Base-by-base conservation (phyloP, 2,329 filamentous ascomycete genomes). In the Paracamarosporium sp. region DNA sequence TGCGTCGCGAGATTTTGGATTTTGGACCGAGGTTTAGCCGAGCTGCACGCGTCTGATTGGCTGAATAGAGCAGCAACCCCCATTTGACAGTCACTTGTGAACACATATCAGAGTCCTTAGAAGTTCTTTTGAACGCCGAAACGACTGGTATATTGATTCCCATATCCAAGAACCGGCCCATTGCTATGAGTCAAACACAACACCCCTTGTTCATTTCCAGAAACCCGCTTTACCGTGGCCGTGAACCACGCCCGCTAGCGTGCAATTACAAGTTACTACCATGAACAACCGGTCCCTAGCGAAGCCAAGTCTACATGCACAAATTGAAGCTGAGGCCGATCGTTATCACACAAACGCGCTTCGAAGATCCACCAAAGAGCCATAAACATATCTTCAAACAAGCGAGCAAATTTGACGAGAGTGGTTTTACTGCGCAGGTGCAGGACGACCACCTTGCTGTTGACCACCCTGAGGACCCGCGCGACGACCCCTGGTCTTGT, bases 1-100 rank as follows among this genome's bases (percentile, higher is more conserved):
- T 61, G 38, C 33, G 57, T 65, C 58, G 61, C 59, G 63, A 70
- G 61, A 66, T 66, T 69, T 67, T 64, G 60, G 61, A 56, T 57
- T 56, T 51, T 36, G 27, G 43, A 6, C 58, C 57, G 55, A 51
- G 6, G 48, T 53, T 54, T 38, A 35, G 33, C 60, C 59, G 59
- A 43, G n/a, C 1, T 3, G 4, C 35, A 6, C 22, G 17, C 24
- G 35, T 55, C 56, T 61, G 59, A 50, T 53, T 44, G 43, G 44
- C 22, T 25, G 17, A 9, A 22, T 22, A 6, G 6, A 17, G 36
- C 36, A 11, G 6, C 17, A 9, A 22, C 36, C 12, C 36, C n/a
- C 17, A 40, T 20, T 40, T 5, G 36, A 40, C n/a, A 5, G 8
- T 45, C 30, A 50, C 46, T 25, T 15, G 11, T n/a, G 15, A 15